Conservation (phyloP, 495 filamentous ascomycete species). For the Aspergillus nidulans region DNA sequence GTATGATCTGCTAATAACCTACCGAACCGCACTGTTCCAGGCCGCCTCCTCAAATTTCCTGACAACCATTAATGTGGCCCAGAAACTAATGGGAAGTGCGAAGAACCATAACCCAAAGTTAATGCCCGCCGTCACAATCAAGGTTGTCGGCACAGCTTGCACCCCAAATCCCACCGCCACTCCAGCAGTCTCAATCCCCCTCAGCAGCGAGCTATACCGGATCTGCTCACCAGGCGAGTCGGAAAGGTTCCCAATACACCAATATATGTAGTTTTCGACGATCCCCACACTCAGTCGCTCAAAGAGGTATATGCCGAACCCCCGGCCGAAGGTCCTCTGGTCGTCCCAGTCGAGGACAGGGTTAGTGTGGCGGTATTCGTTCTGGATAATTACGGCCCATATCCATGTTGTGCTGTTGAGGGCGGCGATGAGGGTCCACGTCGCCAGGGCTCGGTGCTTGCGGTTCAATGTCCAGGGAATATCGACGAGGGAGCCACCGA, state of each 20-base stretch:
- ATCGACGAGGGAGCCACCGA: slow-evolving; percentile 17
- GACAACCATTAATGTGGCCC: slow-evolving; percentile 37
- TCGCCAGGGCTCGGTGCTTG: slow-evolving; percentile 17
- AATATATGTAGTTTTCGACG: slow-evolving; percentile 45
- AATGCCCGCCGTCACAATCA: slow-evolving; percentile 39
- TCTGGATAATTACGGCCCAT: slow-evolving; percentile 24
- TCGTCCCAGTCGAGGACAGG: slow-evolving; percentile 23
- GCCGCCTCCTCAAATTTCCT: slow-evolving; percentile 18
- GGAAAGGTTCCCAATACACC: slow-evolving; percentile 41
- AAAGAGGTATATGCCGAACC: slow-evolving; percentile 41
- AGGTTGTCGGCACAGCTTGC: slow-evolving; percentile 37
- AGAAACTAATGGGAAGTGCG: slow-evolving; percentile 40
- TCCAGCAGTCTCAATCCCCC: slow-evolving; percentile 39
- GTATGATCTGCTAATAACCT: too few species aligned
- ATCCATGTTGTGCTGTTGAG: slow-evolving; percentile 25
- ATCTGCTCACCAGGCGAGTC: slow-evolving; percentile 41
- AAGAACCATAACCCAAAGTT: slow-evolving; percentile 40
- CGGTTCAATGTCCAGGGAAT: slow-evolving; percentile 19
- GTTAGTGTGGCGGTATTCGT: slow-evolving; percentile 22
- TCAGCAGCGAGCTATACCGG: slow-evolving; percentile 37
- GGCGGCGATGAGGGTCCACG: slow-evolving; percentile 18
- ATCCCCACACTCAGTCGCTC: slow-evolving; percentile 34
- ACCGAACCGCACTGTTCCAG: too few species aligned
- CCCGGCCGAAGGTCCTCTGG: slow-evolving; percentile 34
- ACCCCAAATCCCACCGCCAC: slow-evolving; percentile 40